These are phyloP conservation scores for Pythium guiyangense DNA, from an alignment of 352 stramenopile species.

Conservation along the genomic window DNA sequence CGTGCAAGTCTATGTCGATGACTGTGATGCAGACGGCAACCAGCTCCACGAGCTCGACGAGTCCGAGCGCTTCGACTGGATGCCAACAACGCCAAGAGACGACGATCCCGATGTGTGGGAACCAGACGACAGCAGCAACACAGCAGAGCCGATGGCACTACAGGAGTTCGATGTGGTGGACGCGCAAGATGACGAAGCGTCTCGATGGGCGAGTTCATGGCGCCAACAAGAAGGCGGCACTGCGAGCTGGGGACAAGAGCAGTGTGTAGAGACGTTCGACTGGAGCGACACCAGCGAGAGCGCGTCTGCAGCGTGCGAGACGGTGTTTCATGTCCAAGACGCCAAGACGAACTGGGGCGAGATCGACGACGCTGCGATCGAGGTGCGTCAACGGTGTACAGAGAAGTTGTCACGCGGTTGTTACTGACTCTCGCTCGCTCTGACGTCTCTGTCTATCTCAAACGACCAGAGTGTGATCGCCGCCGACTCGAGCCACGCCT, in stretches of 20 bases:
- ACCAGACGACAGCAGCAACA: not conserved
- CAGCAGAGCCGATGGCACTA: not conserved
- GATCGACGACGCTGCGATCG: not conserved
- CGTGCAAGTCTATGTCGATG: too few species aligned
- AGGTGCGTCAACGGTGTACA: not conserved
- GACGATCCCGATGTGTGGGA: not conserved
- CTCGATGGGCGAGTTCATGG: too few species aligned
- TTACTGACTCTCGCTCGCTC: too few species aligned
- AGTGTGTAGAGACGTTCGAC: not conserved
- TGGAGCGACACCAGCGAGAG: not conserved
- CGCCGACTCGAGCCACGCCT: too few species aligned
- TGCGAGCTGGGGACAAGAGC: not conserved
- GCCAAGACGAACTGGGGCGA: constrained; percentile 12
- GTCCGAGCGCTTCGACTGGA: not conserved
- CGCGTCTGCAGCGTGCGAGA: not conserved
- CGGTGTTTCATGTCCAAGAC: constrained; percentile 13
- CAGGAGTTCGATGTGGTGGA: too few species aligned
- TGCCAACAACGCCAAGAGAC: too few species aligned
- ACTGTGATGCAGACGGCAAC: too few species aligned
- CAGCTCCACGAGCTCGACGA: not conserved
- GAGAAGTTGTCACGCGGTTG: not conserved
- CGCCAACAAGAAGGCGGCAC: not conserved
- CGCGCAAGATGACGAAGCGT: too few species aligned
- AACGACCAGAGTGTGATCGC: not conserved
- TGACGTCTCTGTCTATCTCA: too few species aligned